phyloP scores from a whole-genome alignment of 305 asterid genomes.

The Solanum chacoense region DNA sequence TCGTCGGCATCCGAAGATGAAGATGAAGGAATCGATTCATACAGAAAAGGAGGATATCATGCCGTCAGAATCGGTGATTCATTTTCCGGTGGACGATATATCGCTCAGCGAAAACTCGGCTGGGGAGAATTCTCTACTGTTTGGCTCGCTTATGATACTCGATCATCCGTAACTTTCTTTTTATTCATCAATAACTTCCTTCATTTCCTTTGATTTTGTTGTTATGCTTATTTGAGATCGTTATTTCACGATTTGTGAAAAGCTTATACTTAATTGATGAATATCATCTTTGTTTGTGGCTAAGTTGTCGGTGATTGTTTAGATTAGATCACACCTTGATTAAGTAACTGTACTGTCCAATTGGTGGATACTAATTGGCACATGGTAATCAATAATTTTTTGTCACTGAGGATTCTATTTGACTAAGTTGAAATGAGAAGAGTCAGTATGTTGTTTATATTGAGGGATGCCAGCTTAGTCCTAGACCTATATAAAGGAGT shows the following conservation, averaged over 20 bases:
- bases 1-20: slow-evolving; percentile 97
- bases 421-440: background rate
- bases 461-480: background rate
- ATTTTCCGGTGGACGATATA: slow-evolving; percentile 71
- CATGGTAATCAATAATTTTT: background rate
- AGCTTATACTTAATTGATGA: background rate
- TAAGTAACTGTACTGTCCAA: background rate
- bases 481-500: background rate
- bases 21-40: slow-evolving; percentile 86
- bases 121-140: slow-evolving; percentile 99
- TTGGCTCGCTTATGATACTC: slow-evolving; percentile 93
- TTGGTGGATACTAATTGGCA: background rate
- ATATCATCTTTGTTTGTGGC: background rate
- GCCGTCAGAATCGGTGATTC: slow-evolving; percentile 92
- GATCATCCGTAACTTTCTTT: slow-evolving; percentile 47
- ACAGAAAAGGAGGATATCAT: slow-evolving; percentile 96
- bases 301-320: background rate
- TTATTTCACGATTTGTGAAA: background rate
- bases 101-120: slow-evolving; percentile 95
- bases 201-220: background rate
- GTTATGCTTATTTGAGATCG: background rate
- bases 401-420: background rate
- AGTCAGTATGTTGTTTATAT: background rate
- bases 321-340: slow-evolving; percentile 1
- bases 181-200: background rate